Percentiles rank a stretch among this genome's conserved stretches.
These are phyloP conservation scores for Geranomyces variabilis DNA, from an alignment of 192 early-diverging fungal genomes.

Conservation along the genomic window DNA sequence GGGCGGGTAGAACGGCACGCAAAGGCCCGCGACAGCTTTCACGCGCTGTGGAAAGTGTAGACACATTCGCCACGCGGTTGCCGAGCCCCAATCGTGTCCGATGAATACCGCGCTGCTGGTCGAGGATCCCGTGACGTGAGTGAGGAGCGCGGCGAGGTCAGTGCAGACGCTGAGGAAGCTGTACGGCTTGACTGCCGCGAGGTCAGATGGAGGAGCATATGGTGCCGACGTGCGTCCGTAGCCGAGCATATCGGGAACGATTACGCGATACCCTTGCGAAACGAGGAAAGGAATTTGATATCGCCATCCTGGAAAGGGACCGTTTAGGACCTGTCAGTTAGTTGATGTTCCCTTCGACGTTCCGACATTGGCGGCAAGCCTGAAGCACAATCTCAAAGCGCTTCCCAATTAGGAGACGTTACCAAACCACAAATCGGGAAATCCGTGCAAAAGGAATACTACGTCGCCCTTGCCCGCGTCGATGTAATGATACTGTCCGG, in stretches of 20 bases:
- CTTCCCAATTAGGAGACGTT: neutral
- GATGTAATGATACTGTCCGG: conserved; percentile 37
- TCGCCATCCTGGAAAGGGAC: conserved; percentile 31
- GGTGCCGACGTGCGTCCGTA: conserved; percentile 51
- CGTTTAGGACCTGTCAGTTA: neutral
- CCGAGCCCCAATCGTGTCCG: conserved; percentile 67
- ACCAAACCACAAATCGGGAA: conserved; percentile 34
- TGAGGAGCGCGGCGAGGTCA: conserved; percentile 62
- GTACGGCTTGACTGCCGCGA: conserved; percentile 43
- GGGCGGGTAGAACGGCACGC: conserved; percentile 59
- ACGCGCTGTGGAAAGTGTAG: conserved; percentile 65
- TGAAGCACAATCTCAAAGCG: neutral
- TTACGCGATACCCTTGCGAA: conserved; percentile 37
- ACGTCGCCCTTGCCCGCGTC: conserved; percentile 28
- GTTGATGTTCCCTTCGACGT: neutral
- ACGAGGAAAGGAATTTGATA: conserved; percentile 38
- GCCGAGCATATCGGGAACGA: conserved; percentile 44
- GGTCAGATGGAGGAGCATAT: conserved; percentile 24
- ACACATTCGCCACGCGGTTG: conserved; percentile 56
- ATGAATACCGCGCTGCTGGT: conserved; percentile 52
- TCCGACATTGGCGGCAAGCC: too few relatives aligned
- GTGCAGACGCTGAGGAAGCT: conserved; percentile 47
- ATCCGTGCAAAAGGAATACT: conserved; percentile 30
- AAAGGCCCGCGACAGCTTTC: conserved; percentile 51
- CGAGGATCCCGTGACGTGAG: conserved; percentile 48